Base-by-base conservation (phyloP, 1,284 basidiomycete genomes). In the Naganishia albida region DNA sequence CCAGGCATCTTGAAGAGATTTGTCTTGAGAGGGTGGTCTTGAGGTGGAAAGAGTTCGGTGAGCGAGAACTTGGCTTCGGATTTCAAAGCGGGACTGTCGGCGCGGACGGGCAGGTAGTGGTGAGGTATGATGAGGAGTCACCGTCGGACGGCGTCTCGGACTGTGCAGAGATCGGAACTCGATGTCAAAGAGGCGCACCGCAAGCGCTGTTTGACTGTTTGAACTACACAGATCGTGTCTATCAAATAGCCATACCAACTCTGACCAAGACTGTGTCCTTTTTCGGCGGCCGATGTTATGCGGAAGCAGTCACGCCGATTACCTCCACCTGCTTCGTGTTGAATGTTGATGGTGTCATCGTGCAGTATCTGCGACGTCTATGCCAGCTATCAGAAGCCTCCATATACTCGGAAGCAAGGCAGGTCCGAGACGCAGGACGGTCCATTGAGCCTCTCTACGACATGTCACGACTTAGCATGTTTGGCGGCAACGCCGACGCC, bases 1-100 rank as follows among this genome's bases (percentile, higher is more conserved):
- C 89, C 89, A 76, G 91, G 91, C 91, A 93, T 93, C 81, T 82
- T 89, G 73, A 70, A 66, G 54, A 26, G 28, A 57, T 42, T 53
- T 63, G 56, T 65, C 44, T 65, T 53, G 51, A 43, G 20, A 20
- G 48, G 57, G 46, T 60, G 42, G 20, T 39, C 30, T 20, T 25
- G 38, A 49, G 23, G 56, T 23, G 28, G 30, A 15, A 25, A 38
- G n/a, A 20, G 15, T 20, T n/a, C n/a, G 26, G 57, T 20, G 25
- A 42, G 28, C 34, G 57, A 23, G 26, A 46, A 26, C 54, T 56
- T 26, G 39, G 39, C 6, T 40, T 56, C 44, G 40, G 28, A 20
- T 44, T 44, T 56, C 28, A 25, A 56, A 23, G 25, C 40, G 23
- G 25, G 25, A 16, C 7, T 10, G 50, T 12, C 39, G 34, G 16